phyloP scores from a whole-genome alignment of 169 alveolate species.

The Cryptosporidium andersoni region DNA sequence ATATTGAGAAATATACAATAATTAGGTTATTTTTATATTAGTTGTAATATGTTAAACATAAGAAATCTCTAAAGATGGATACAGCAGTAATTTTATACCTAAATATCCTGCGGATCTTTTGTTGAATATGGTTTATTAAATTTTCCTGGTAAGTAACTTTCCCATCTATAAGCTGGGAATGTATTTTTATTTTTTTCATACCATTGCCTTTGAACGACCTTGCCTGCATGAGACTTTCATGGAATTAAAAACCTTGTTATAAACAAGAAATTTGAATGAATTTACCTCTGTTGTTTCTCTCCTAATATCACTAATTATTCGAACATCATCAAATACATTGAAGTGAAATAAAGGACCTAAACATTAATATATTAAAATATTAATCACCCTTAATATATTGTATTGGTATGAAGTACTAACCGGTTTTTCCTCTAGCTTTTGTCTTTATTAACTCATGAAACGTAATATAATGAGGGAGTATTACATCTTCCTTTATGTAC shows the following conservation, averaged over 20 bases:
- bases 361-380: background rate
- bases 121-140: constrained; percentile 50
- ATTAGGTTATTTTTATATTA: background rate
- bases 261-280: background rate
- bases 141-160: constrained; percentile 63
- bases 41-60: background rate
- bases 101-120: background rate
- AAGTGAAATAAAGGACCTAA: constrained; percentile 76
- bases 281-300: constrained; percentile 71
- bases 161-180: constrained; percentile 83
- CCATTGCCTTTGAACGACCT: constrained; percentile 80
- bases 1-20: background rate
- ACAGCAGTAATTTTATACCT: too few relatives aligned
- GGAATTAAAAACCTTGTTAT: background rate
- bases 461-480: constrained; percentile 77
- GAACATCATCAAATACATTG: constrained; percentile 75
- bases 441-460: constrained; percentile 76
- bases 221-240: constrained; percentile 77
- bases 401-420: constrained; percentile 1
- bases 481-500: constrained; percentile 80
- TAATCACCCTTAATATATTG: background rate
- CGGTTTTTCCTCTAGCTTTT: constrained; percentile 79
- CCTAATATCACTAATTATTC: constrained; percentile 72
- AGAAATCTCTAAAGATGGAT: background rate
- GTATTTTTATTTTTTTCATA: constrained; percentile 80